Evolutionary conservation across 495 filamentous ascomycete genomes (phyloP).

Genomic region (Talaromyces wortmannii): DNA sequence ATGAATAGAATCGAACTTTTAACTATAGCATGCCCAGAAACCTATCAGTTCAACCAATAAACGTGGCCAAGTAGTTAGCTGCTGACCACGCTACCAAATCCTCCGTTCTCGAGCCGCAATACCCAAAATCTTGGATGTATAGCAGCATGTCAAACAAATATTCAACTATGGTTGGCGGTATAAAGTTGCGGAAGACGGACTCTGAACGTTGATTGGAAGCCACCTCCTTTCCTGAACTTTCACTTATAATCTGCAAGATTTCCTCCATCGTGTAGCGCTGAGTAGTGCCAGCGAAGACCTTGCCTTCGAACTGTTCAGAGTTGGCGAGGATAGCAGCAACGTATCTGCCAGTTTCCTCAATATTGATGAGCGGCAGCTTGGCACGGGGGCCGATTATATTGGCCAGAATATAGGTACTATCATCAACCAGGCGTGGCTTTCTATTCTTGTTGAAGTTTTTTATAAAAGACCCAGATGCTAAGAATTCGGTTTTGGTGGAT

Average conservation of each 20-base stretch:
- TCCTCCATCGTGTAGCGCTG: neutral
- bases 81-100: slow-evolving; percentile 31
- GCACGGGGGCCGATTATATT: neutral
- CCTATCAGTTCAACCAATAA: neutral
- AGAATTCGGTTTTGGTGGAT: slow-evolving; percentile 25
- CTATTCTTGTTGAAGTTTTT: slow-evolving; percentile 6
- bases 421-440: neutral
- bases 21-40: neutral
- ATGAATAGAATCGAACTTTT: neutral
- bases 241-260: neutral
- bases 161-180: slow-evolving; percentile 24
- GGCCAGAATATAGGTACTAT: neutral
- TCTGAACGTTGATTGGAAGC: neutral
- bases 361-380: neutral
- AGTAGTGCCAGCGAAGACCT: neutral
- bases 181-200: neutral
- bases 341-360: slow-evolving; percentile 1
- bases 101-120: slow-evolving; percentile 33
- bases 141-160: slow-evolving; percentile 25
- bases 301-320: slow-evolving; percentile 1
- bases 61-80: neutral
- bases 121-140: slow-evolving; percentile 33
- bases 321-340: slow-evolving; percentile 1
- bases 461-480: slow-evolving; percentile 8
- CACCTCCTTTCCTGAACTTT: neutral